phyloP scores from a whole-genome alignment of 257 asterid genomes.

The Parsonsia alboflavescens region DNA sequence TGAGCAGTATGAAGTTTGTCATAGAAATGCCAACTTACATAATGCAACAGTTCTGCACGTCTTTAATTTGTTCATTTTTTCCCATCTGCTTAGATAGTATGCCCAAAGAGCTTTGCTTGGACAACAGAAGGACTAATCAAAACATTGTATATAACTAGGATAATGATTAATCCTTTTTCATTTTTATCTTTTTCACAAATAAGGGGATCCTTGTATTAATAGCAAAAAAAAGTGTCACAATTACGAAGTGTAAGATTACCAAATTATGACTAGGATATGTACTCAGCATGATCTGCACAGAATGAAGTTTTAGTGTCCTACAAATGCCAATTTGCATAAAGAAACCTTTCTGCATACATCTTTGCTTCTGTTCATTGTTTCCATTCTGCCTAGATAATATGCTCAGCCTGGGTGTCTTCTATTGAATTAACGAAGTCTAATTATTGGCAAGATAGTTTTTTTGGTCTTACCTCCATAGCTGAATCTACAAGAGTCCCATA shows the following conservation, averaged over 20 bases:
- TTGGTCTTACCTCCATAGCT: slow-evolving; percentile 30
- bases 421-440: background rate
- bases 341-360: background rate
- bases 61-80: too few relatives aligned
- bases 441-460: background rate
- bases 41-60: too few relatives aligned
- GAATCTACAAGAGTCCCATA: slow-evolving; percentile 26
- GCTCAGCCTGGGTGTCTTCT: background rate
- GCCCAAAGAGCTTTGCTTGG: background rate
- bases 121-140: background rate
- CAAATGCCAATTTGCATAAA: background rate
- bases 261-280: too few relatives aligned
- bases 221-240: too few relatives aligned
- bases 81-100: too few relatives aligned
- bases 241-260: too few relatives aligned
- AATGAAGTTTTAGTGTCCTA: background rate
- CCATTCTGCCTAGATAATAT: background rate
- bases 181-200: too few relatives aligned
- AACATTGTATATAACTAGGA: background rate
- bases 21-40: too few relatives aligned
- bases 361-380: background rate
- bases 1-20: too few relatives aligned
- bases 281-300: background rate
- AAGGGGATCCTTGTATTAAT: too few relatives aligned
- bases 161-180: too few relatives aligned